These are phyloP conservation scores for Candida insectalens DNA, from an alignment of 805 yeast genomes.

Conservation along the genomic window DNA sequence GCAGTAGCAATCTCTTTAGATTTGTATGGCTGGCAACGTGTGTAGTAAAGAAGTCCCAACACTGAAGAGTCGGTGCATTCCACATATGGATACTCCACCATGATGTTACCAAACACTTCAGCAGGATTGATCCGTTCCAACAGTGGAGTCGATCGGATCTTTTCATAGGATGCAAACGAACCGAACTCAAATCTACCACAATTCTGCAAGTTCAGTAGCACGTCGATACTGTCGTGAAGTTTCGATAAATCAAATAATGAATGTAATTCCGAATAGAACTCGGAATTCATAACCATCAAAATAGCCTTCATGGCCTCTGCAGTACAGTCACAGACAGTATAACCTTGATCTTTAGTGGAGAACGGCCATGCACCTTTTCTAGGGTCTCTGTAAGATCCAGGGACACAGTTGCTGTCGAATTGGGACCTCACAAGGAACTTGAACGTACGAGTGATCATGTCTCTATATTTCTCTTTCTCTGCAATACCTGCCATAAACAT, in stretches of 20 bases:
- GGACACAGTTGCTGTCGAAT: slow-evolving; percentile 68
- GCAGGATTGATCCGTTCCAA: slow-evolving; percentile 87
- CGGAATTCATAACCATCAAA: slow-evolving; percentile 74
- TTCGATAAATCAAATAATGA: slow-evolving; percentile 36
- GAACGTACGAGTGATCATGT: slow-evolving; percentile 55
- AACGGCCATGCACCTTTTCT: slow-evolving; percentile 94
- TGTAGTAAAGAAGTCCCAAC: slow-evolving; percentile 75
- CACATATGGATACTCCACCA: slow-evolving; percentile 98
- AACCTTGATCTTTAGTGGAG: slow-evolving; percentile 92
- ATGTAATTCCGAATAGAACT: slow-evolving; percentile 33
- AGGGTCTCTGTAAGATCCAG: slow-evolving; percentile 73
- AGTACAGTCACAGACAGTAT: slow-evolving; percentile 93
- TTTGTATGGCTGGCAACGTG: slow-evolving; percentile 55
- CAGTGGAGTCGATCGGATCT: slow-evolving; percentile 67
- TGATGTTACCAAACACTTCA: slow-evolving; percentile 94
- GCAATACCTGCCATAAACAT: slow-evolving; percentile 72
- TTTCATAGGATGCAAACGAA: slow-evolving; percentile 87
- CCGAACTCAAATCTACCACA: slow-evolving; percentile 73
- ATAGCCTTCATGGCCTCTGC: slow-evolving; percentile 93
- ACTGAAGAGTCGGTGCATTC: slow-evolving; percentile 97
- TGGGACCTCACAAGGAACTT: slow-evolving; percentile 73
- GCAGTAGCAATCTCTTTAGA: slow-evolving; percentile 57
- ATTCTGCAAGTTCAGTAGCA: slow-evolving; percentile 70
- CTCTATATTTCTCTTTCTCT: slow-evolving; percentile 53
- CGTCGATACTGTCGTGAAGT: slow-evolving; percentile 64